A percentile compares a stretch with the other conserved stretches of the same genome.
Conservation (phyloP, 805 yeast species). For the Kodamaea hsintzibuensis region DNA sequence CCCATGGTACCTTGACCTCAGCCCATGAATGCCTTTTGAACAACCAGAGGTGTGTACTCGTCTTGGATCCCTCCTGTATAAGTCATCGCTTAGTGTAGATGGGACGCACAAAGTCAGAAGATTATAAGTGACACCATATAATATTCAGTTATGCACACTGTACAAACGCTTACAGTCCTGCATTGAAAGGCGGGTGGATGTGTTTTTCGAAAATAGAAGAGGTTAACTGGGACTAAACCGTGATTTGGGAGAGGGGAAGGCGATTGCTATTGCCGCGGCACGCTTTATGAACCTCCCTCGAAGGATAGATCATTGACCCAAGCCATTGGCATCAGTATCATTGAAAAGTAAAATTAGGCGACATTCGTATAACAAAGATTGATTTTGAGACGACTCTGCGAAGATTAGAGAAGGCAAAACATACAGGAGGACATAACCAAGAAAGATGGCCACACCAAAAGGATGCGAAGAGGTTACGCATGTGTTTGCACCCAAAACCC, state of each 20-base stretch:
- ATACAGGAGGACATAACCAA: too few species aligned
- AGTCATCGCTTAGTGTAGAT: neutral
- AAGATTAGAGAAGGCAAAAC: too few species aligned
- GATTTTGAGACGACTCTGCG: too few species aligned
- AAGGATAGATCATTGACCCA: too few species aligned
- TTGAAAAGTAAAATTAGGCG: too few species aligned
- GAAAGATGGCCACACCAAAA: neutral
- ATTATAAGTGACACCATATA: conserved; percentile 2
- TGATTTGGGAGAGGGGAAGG: neutral
- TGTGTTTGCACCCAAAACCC: neutral
- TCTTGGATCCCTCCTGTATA: too few species aligned
- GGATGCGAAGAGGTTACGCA: neutral
- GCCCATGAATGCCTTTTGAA: too few species aligned
- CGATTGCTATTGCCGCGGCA: neutral
- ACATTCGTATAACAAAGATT: too few species aligned
- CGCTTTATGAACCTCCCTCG: neutral
- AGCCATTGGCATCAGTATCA: too few species aligned
- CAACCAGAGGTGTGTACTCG: too few species aligned
- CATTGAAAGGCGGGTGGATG: conserved; percentile 1
- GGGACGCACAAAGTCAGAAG: neutral
- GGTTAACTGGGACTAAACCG: neutral
- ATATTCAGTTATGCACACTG: conserved; percentile 1
- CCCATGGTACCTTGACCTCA: too few species aligned
- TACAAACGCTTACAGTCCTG: conserved; percentile 3
- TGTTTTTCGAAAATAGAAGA: conserved; percentile 2